Evolutionary conservation across 169 alveolate genomes (phyloP), one percentile per base, ranked within the genome.

Genomic region (Plasmodium inui): DNA sequence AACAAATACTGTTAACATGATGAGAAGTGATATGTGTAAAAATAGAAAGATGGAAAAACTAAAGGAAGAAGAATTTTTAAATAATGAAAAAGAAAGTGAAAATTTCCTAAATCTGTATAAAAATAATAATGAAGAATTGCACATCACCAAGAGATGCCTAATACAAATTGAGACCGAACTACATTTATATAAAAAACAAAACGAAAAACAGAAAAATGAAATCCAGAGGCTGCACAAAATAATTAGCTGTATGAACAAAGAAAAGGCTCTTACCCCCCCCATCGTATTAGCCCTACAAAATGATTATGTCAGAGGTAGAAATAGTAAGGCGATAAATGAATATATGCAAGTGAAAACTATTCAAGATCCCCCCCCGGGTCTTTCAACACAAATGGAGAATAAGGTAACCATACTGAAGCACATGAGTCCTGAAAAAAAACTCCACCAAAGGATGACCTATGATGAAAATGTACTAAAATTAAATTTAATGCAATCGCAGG

Each of bases 61-160:
- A 71, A 90, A 90, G 55, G 92, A 90, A 46, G 83, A 90, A 71
- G 92, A 82, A 90, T 67, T 26, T 30, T 28, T 81, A 90, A 34
- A 70, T 81, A 82, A 90, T 81, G 95, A 90, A 81, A 90, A 90
- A 70, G 53, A 90, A 71, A 82, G 83, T 81, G 95, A 90, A 50
- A 90, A 90, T 44, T 82, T 90, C 30, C 39, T 90, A 81, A 80
- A 90, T 61, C 74, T 90, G 76, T 90, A 90, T 50, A 80, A 90
- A 82, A 90, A 90, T 90, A 90, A 80, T 90, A 90, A 90, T 71
- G 95, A 90, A 81, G 95, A 90, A 90, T 82, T 90, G 34, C 70
- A 90, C 53, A 55, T 90, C 53, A 90, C 95, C 30, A 90, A 90
- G 83, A 90, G 95, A 70, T 90, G 95, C 28, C 72, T 90, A 90